These are phyloP conservation scores for Darksidea phi DNA, from an alignment of 495 filamentous ascomycete genomes.

Conservation along the genomic window DNA sequence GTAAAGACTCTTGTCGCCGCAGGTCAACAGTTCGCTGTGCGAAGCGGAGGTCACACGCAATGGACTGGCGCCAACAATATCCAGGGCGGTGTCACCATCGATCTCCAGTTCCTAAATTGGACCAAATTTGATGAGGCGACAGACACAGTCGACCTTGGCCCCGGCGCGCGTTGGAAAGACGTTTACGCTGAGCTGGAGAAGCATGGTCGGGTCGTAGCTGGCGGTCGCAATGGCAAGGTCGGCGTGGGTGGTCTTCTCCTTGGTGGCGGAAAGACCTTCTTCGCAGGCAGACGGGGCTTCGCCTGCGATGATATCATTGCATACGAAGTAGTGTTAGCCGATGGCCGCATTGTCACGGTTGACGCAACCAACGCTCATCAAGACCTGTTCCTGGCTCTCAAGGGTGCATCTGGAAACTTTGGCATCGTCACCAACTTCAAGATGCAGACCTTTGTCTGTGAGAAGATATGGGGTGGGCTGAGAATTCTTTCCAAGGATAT, in stretches of 20 bases:
- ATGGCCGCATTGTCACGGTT: conserved; percentile 54
- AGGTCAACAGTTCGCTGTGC: conserved; percentile 39
- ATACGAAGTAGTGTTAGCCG: conserved; percentile 59
- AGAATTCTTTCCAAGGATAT: conserved; percentile 1
- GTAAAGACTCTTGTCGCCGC: conserved; percentile 1
- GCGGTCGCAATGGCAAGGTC: conserved; percentile 42
- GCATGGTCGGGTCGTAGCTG: conserved; percentile 4
- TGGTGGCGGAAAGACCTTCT: conserved; percentile 13
- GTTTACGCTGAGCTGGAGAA: conserved; percentile 19
- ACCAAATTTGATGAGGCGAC: conserved; percentile 1
- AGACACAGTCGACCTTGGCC: not conserved
- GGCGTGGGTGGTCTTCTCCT: conserved; percentile 47
- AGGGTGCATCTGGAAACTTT: conserved; percentile 20
- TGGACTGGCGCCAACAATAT: conserved; percentile 39
- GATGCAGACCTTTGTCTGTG: conserved; percentile 23
- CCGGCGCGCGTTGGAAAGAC: conserved; percentile 19
- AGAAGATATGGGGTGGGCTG: conserved; percentile 38
- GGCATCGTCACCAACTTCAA: conserved; percentile 23
- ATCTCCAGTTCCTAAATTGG: conserved; percentile 34
- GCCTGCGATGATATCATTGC: conserved; percentile 44
- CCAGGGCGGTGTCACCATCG: conserved; percentile 39
- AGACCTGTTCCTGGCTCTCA: conserved; percentile 17
- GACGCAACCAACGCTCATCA: not conserved
- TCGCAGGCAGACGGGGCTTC: conserved; percentile 50
- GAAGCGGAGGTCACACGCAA: conserved; percentile 41